phyloP scores from a whole-genome alignment of 345 rosid species.

The Nasturtium officinale region DNA sequence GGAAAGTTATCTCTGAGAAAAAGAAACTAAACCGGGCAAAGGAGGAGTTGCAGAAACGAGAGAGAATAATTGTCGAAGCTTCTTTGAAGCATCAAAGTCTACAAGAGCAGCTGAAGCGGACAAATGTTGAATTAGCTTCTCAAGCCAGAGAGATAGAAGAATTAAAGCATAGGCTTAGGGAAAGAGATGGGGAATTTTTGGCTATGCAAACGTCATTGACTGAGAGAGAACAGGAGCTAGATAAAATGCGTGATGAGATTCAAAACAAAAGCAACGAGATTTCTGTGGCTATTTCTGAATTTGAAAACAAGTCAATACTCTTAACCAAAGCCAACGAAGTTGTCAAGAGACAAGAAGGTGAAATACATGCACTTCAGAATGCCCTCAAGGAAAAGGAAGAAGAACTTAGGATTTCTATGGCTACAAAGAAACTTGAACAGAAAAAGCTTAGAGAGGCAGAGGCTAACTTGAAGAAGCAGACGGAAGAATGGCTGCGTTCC shows the following conservation, averaged over 20 bases:
- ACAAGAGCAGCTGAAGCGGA: conserved; percentile 60
- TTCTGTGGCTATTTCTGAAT: conserved; percentile 49
- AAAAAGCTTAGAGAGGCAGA: conserved; percentile 66
- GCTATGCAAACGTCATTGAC: conserved; percentile 51
- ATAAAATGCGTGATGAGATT: conserved; percentile 54
- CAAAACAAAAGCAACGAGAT: conserved; percentile 54
- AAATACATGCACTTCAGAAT: conserved; percentile 58
- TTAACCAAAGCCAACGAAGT: conserved; percentile 65
- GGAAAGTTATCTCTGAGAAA: conserved; percentile 58
- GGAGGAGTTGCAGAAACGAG: conserved; percentile 59
- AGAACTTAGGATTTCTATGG: conserved; percentile 55
- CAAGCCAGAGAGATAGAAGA: conserved; percentile 73
- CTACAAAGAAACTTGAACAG: conserved; percentile 54
- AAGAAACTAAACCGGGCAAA: conserved; percentile 52
- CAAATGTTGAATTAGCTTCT: conserved; percentile 58
- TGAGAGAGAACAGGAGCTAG: conserved; percentile 61
- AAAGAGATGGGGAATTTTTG: conserved; percentile 55
- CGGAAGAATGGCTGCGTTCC: conserved; percentile 70
- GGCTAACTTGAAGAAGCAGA: conserved; percentile 64
- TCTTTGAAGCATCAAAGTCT: conserved; percentile 58
- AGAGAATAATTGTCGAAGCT: conserved; percentile 52
- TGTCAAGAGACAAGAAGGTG: conserved; percentile 62
- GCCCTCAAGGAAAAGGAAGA: conserved; percentile 63
- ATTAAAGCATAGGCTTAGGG: conserved; percentile 57
- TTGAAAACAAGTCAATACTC: conserved; percentile 56